Evolutionary conservation across 306 rosid species (phyloP).

Genomic region (Lathyrus sativus): DNA sequence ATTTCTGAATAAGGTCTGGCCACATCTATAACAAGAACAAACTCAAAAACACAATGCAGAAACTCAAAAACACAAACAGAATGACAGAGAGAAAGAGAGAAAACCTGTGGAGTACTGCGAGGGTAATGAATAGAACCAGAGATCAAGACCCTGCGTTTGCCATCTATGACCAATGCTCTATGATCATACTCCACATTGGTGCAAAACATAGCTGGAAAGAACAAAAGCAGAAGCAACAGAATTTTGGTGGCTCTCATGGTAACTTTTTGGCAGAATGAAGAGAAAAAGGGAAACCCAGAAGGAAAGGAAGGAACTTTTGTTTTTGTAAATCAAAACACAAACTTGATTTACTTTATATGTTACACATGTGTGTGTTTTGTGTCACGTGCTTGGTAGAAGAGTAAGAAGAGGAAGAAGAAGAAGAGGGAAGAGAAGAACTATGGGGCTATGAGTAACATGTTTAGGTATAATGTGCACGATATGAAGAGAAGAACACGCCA

Average conservation of each 20-base stretch:
- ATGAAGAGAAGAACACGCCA: background rate
- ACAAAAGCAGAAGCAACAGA: slow-evolving; percentile 38
- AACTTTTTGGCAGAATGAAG: background rate
- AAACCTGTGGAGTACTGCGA: slow-evolving; percentile 92
- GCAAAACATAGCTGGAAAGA: slow-evolving; percentile 52
- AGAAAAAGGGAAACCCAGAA: slow-evolving; percentile 3
- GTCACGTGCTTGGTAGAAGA: background rate
- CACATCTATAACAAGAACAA: slow-evolving; percentile 72
- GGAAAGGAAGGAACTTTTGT: slow-evolving; percentile 29
- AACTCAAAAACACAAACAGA: background rate
- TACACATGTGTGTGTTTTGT: slow-evolving; percentile 2
- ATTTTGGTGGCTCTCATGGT: slow-evolving; percentile 49
- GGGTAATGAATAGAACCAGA: slow-evolving; percentile 98
- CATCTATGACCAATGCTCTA: slow-evolving; percentile 85
- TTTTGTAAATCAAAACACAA: slow-evolving; percentile 27
- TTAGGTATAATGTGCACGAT: no score
- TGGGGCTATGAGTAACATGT: no score
- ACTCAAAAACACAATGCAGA: slow-evolving; percentile 13
- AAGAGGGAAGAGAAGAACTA: no score
- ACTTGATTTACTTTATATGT: slow-evolving; percentile 22
- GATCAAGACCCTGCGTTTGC: slow-evolving; percentile 76
- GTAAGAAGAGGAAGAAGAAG: no score
- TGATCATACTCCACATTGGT: slow-evolving; percentile 79
- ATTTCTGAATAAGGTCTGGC: slow-evolving; percentile 90
- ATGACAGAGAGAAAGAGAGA: background rate